Evolutionary conservation across 164 flowering plant genomes (phyloP).

Genomic region (Santalum album): DNA sequence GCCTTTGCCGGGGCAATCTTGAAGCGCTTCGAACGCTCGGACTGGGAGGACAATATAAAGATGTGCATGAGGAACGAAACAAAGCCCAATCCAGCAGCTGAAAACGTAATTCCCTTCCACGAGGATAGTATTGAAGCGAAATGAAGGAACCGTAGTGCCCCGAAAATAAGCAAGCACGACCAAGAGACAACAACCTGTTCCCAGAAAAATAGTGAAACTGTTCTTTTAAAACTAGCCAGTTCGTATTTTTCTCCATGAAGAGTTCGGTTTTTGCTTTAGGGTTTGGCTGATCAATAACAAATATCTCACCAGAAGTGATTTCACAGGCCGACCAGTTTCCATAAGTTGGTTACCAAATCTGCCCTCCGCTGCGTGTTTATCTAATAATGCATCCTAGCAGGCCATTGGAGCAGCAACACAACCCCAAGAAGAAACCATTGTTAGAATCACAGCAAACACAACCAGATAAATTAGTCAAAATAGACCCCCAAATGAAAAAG

Average conservation of each 20-base stretch:
- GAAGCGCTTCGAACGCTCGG: constrained; percentile 54
- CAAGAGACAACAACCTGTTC: constrained; percentile 45
- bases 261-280: background rate
- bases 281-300: background rate
- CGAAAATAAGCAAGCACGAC: constrained; percentile 33
- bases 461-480: background rate
- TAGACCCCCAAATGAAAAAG: background rate
- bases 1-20: constrained; percentile 30
- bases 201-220: background rate
- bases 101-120: constrained; percentile 45
- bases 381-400: constrained; percentile 35
- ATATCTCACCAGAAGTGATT: constrained; percentile 32
- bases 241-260: background rate
- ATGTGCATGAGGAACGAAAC: constrained; percentile 54
- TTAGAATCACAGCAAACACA: background rate
- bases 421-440: constrained; percentile 1
- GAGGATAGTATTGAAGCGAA: constrained; percentile 41
- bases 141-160: constrained; percentile 39
- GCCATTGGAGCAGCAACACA: constrained; percentile 4
- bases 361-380: constrained; percentile 34
- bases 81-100: constrained; percentile 25
- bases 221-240: no score
- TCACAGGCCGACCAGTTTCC: constrained; percentile 31
- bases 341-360: constrained; percentile 31
- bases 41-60: constrained; percentile 44